Evolutionary conservation across 176 grass and related monocot genomes (phyloP), one percentile per base, ranked within the genome.

Genomic region (Dactylis glomerata): DNA sequence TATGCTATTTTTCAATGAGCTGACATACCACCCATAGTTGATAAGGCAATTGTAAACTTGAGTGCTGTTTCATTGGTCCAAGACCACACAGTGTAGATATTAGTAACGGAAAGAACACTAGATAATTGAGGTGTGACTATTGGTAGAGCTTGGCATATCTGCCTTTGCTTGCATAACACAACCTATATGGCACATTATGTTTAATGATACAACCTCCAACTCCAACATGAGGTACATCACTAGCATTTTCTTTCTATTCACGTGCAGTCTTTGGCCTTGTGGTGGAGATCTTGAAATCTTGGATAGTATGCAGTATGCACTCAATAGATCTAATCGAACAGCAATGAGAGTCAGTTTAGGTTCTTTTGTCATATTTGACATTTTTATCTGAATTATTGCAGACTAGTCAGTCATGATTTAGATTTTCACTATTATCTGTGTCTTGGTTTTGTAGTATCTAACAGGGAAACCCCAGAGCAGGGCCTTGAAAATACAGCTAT

Each of bases 391-490:
- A 71, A 42, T 70, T 56, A 34, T 71, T 71, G 23, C 49, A 71
- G 15, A 41, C 65, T 28, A 0, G 10, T 70, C 0, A 55, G 15
- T 22, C 23, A 71, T 83, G 46, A 32, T 75, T 68, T 37, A 59
- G 41, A 83, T 74, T 47, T 65, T 58, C 23, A 84, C 57, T 79
- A 7, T 40, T 78, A 3, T 73, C 32, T 86, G 10, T 86, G 22
- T 51, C 42, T 92, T 80, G 51, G n/a, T 46, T 92, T 76, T 86
- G 75, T 68, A 96, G 96, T 67, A 75, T 87, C 85, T 57, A 77
- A 87, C 44, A 90, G 89, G 84, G 89, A 92, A 83, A 87, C 86
- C 69, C 87, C 82, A 80, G 91, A 94, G 68, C 88, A 87, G 22
- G 82, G 75, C 56, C 68, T 83, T 63, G 91, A 96, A 67, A 84